A percentile compares a stretch with the other conserved stretches of the same genome.
phyloP scores from a whole-genome alignment of 176 grass and related monocot genomes.

The Ampelocalamus luodianensis region DNA sequence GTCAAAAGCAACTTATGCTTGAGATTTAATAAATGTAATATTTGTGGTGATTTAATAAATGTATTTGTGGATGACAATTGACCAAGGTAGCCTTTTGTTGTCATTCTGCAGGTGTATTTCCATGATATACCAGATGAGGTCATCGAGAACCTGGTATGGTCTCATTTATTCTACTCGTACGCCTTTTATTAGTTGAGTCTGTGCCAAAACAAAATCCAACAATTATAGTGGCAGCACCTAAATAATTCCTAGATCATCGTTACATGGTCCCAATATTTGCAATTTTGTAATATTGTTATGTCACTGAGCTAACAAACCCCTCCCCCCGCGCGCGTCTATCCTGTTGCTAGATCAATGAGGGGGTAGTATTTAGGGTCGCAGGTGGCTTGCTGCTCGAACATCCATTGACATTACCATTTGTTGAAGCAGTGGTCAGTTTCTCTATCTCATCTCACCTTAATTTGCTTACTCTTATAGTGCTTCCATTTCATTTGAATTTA shows the following conservation, averaged over 20 bases:
- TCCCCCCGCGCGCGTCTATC: neutral
- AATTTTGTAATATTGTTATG: neutral
- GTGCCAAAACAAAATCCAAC: neutral
- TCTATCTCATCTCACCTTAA: neutral
- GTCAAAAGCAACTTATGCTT: neutral
- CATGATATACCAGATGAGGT: constrained; percentile 93
- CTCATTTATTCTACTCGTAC: neutral
- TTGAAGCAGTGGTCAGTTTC: constrained; percentile 88
- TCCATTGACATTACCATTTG: constrained; percentile 83
- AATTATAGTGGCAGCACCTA: neutral
- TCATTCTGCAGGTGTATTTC: constrained; percentile 78
- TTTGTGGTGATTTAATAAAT: neutral
- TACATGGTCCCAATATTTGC: neutral
- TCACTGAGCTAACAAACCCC: constrained; percentile 2
- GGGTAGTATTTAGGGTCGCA: constrained; percentile 87
- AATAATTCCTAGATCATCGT: neutral
- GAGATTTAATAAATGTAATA: neutral
- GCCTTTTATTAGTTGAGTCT: neutral
- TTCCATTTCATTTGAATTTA: constrained; percentile 19
- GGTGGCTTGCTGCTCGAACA: constrained; percentile 88
- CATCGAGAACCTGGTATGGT: constrained; percentile 79
- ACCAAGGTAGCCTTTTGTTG: constrained; percentile 2
- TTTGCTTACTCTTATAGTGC: neutral
- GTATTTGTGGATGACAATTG: constrained; percentile 7
- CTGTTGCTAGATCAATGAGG: constrained; percentile 72